Evolutionary conservation across 2,329 filamentous ascomycete species (phyloP), one percentile per base, ranked within the genome.

Genomic region (Aspergillus hiratsukae): DNA sequence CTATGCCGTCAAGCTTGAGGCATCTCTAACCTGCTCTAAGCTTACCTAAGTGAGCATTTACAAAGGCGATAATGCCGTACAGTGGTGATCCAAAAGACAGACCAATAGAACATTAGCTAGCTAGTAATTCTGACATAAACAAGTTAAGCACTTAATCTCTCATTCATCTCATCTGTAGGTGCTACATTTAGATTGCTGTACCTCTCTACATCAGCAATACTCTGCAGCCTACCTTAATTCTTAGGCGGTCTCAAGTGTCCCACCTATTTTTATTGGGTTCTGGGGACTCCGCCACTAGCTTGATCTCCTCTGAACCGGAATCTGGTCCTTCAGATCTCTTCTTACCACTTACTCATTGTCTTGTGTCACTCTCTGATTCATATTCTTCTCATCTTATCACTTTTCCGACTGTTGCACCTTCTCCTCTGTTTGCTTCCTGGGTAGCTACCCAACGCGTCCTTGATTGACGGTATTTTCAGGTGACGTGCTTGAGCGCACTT

Each of bases 401-500:
- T 37, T 27, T 40, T 29, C 21, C 49, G 14, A 57, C 46, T 52
- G 40, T 51, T 51, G 49, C 50, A 35, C 49, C 55, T 57, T 52
- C 51, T 37, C 49, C 49, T 52, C 37, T 29, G 29, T 49, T 29
- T 23, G n/a, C n/a, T 23, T 37, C 17, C 40, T 41, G 19, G 21
- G 53, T 51, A 51, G 27, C 41, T 40, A 43, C 52, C 50, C 49
- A 41, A 40, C 48, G 45, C 51, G 25, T 53, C 60, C 61, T 61
- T 56, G 50, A 61, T 57, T 61, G 62, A 61, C 66, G 62, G 63
- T 62, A 55, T 53, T 61, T 64, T 63, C 62, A 56, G 63, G 60
- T 58, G 56, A 64, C 14, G 63, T 66, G 65, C 68, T 66, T 66
- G 70, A 66, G 64, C 69, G 69, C 69, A 69, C 66, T 66, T 69